Evolutionary conservation across 2,329 filamentous ascomycete species (phyloP), one percentile per base, ranked within the genome.

Genomic region (Xylariaceae sp.): DNA sequence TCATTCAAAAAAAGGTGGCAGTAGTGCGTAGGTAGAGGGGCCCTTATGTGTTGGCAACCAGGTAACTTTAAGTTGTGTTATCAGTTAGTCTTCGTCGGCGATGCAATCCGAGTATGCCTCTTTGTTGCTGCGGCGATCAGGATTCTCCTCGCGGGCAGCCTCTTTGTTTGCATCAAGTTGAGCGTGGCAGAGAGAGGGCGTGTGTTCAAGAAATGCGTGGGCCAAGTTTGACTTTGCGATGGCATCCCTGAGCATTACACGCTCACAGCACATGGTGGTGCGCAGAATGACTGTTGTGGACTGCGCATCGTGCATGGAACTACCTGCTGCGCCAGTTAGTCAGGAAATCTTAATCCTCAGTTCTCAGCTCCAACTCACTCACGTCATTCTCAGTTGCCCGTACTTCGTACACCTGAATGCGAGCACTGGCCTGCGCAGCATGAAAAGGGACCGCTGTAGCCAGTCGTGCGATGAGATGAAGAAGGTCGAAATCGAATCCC

Each of bases 151-250:
- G 51, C 39, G 49, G 51, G 39, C 49, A 57, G 46, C 42, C 47
- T 52, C 50, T 40, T 57, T 36, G 45, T 51, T 55, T 47, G 36
- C 49, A 57, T 45, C 22, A 45, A 12, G n/a, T 36, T 16, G 30
- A 44, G 43, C 51, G 45, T 3, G 15, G 40, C 16, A 42, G 15
- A 37, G 30, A 16, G 22, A 22, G 29, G 32, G 18, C 41, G 21
- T 8, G 26, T 4, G 36, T 30, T 43, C 5, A 32, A 29, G 32
- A 19, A 44, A 32, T 21, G 40, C 40, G 39, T n/a, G 22, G 16
- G 30, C n/a, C 13, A 9, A 40, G 19, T 40, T 8, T 40, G 37
- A 19, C 16, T 40, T 40, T 40, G 37, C 37, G 40, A 22, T 26
- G 8, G 40, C 37, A n/a, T 40, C 37, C 19, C 40, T 15, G n/a